phyloP scores from a whole-genome alignment of 2,329 filamentous ascomycete genomes.

The Talaromyces islandicus region DNA sequence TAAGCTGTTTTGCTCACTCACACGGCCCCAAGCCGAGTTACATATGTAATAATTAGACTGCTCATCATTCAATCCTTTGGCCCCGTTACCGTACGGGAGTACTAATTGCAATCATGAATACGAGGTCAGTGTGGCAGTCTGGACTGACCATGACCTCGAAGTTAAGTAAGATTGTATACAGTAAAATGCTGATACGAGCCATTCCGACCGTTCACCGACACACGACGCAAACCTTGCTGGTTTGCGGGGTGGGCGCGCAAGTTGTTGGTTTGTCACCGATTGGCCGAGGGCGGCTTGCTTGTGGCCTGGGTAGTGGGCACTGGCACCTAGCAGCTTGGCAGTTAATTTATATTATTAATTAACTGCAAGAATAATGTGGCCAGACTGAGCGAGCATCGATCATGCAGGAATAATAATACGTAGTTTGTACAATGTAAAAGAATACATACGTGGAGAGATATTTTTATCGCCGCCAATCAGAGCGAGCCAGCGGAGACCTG shows the following conservation, averaged over 20 bases:
- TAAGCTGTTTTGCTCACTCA: too few species aligned
- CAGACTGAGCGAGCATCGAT: too few species aligned
- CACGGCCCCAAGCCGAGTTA: not conserved
- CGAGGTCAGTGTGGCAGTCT: not conserved
- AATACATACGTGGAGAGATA: not conserved
- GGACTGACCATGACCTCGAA: not conserved
- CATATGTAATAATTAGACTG: not conserved
- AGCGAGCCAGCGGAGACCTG: not conserved
- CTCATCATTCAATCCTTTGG: not conserved
- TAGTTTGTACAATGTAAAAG: too few species aligned
- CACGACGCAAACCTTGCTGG: not conserved
- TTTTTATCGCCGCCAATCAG: not conserved
- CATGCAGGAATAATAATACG: not conserved
- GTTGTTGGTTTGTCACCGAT: not conserved
- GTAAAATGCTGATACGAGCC: not conserved
- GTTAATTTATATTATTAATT: not conserved
- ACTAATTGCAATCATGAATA: not conserved
- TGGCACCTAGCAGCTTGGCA: not conserved
- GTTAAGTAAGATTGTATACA: too few species aligned
- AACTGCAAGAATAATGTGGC: not conserved
- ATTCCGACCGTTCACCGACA: not conserved
- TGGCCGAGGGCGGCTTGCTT: not conserved
- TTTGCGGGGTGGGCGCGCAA: not conserved
- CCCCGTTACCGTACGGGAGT: not conserved
- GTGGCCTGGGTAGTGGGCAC: too few species aligned